Base-by-base conservation (phyloP, 2,329 filamentous ascomycete species). In the Talaromyces sp. region DNA sequence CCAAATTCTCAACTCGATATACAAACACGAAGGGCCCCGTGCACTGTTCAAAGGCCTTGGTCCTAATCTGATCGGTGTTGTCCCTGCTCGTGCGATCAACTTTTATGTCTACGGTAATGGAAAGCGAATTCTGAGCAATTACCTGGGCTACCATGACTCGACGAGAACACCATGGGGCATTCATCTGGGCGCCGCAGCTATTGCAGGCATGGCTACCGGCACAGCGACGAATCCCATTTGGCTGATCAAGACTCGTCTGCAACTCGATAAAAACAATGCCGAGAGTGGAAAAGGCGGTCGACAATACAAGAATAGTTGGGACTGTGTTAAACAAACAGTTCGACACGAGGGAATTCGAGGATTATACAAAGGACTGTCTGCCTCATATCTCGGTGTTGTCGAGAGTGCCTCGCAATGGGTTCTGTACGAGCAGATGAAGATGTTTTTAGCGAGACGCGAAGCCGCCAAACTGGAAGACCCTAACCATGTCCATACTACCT, bases 191-290 rank as follows among this genome's bases (percentile, higher is more conserved):
- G 88, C 91, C 1, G 92, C 90, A 5, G 85, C 89, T 1, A 81
- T 83, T 17, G 92, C 92, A 0, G 92, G 92, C 2, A 84, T 97
- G 50, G 87, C 88, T 7, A 97, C 93, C 0, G 90, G 90, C 53
- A 97, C 93, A 0, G 90, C 89, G 24, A 97, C 92, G 41, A 97
- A 97, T 75, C 92, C 92, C 1, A 96, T 97, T 70, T 97, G 92
- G 92, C 84, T 97, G 64, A 86, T 97, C 71, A 97, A 97, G 82
- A 97, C 92, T 46, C 83, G 92, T 32, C 74, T 97, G 67, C 92
- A 97, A 77, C 84, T 97, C 35, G 92, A 97, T 79, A 95, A 92
- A 79, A 90, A 90, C 70, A 84, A 86, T 57, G 88, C 88, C 17
- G 83, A 85, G 67, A 77, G 78, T 62, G 83, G 64, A 79, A 82